Evolutionary conservation across 2,329 filamentous ascomycete species (phyloP), one percentile per base, ranked within the genome.

Genomic region (Coniochaeta ligniaria): DNA sequence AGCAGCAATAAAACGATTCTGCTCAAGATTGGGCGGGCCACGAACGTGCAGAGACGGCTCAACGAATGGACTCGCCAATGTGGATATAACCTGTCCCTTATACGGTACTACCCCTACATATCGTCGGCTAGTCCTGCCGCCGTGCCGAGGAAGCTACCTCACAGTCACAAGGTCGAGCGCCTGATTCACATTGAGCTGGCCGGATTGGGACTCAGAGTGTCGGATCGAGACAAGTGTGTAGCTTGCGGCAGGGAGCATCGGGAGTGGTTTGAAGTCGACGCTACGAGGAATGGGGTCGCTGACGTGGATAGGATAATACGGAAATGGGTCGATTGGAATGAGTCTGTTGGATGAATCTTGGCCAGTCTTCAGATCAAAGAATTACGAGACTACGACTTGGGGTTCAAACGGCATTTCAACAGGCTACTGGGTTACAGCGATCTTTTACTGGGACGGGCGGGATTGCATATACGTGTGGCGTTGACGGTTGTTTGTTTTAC

Each of bases 51-150:
- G 70, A 84, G 93, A 6, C 85, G 95, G 16, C 83, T 99, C 76
- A 92, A 93, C 69, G 90, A 98, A 74, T 98, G 95, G 95, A 88
- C 88, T 59, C 86, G 90, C 28, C 95, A 99, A 76, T 99, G 95
- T 73, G 92, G 91, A 0, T 92, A 97, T 71, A 86, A 92, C 63
- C 80, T 97, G 31, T 92, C 91, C 26, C 83, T 99, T 59, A 86
- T 98, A 58, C 87, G 95, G 7, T 98, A 90, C 75, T 99, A 99
- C 70, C 95, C 95, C 0, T 93, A 98, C 72, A 76, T 90, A 0
- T 74, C 84, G 17, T 78, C 81, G 6, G 54, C 58, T 52, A 62
- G 63, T 58, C 63, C 67, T 38, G 71, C 72, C 6, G 70, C 69
- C 35, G 72, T 74, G 66, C 82, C 84, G 3, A 82, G 85, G 35